These are phyloP conservation scores for Geosiphon pyriformis DNA, from an alignment of 192 early-diverging fungal species.

Conservation along the genomic window DNA sequence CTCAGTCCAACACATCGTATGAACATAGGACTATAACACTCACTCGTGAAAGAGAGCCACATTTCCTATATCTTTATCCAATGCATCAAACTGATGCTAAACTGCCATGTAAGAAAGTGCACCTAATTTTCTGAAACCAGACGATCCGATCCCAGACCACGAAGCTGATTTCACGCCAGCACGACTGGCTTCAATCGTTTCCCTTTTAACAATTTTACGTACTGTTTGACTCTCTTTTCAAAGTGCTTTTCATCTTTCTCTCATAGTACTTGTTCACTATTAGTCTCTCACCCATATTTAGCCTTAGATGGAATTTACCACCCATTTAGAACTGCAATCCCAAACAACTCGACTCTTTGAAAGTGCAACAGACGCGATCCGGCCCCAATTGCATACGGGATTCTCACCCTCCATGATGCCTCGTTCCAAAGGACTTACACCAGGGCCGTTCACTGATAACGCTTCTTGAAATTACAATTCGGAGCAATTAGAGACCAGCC, in stretches of 20 bases:
- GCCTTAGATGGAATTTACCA: conserved; percentile 75
- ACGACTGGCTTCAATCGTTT: conserved; percentile 60
- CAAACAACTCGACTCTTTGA: conserved; percentile 73
- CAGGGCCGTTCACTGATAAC: conserved; percentile 34
- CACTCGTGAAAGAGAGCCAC: too few species aligned
- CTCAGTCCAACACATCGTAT: conserved; percentile 54
- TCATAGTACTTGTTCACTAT: conserved; percentile 87
- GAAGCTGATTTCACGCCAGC: conserved; percentile 42
- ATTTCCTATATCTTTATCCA: conserved; percentile 51
- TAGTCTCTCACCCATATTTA: conserved; percentile 82
- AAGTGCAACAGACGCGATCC: conserved; percentile 46
- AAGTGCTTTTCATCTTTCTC: conserved; percentile 83
- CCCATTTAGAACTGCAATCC: conserved; percentile 71
- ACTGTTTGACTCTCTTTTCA: conserved; percentile 80
- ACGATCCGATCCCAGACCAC: too few species aligned
- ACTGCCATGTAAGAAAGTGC: conserved; percentile 47
- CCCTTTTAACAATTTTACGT: conserved; percentile 81
- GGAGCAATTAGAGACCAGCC: conserved; percentile 32
- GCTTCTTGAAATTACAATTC: conserved; percentile 62
- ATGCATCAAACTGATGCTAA: conserved; percentile 52
- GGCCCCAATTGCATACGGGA: conserved; percentile 47
- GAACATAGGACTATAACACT: conserved; percentile 44
- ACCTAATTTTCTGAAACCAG: too few species aligned
- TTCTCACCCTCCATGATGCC: conserved; percentile 73
- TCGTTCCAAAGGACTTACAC: conserved; percentile 62